Conservation (phyloP, 805 yeast genomes). For the Hanseniaspora vineae region DNA sequence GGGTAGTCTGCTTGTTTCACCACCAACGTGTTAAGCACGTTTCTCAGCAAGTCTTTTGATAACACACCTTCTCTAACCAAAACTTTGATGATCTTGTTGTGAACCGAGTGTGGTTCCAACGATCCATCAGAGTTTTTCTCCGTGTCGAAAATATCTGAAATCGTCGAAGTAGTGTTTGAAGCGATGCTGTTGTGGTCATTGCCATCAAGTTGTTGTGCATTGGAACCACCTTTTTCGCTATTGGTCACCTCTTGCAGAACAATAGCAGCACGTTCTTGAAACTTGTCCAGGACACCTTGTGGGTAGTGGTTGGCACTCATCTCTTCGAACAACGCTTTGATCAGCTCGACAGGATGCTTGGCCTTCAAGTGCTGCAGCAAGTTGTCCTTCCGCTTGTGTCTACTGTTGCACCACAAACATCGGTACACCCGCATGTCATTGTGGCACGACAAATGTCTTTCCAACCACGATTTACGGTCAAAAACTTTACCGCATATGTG, state of each 20-base stretch:
- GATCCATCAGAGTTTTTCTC: too few species aligned
- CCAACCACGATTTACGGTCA: constrained; percentile 21
- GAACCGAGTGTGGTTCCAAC: too few species aligned
- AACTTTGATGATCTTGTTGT: constrained; percentile 10
- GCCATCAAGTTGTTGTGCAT: too few species aligned
- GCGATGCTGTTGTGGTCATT: too few species aligned
- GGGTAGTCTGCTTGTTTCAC: constrained; percentile 6
- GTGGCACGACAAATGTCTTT: constrained; percentile 20
- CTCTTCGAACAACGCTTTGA: constrained; percentile 10
- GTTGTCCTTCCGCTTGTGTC: constrained; percentile 23
- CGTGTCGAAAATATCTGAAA: too few species aligned
- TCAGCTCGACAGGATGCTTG: constrained; percentile 17
- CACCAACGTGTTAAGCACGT: constrained; percentile 14
- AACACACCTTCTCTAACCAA: constrained; percentile 16
- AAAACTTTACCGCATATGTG: constrained; percentile 20
- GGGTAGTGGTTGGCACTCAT: not conserved
- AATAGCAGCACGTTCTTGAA: not conserved
- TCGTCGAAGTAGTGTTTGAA: too few species aligned
- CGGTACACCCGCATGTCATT: constrained; percentile 15
- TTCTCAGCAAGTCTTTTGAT: constrained; percentile 20
- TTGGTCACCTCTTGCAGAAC: too few species aligned
- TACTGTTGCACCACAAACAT: constrained; percentile 21
- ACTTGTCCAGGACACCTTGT: not conserved
- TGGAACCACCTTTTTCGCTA: too few species aligned
- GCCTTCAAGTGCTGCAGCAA: constrained; percentile 21